Evolutionary conservation across 306 rosid species (phyloP), one percentile per base, ranked within the genome.

Genomic region (Rosa lucieae): DNA sequence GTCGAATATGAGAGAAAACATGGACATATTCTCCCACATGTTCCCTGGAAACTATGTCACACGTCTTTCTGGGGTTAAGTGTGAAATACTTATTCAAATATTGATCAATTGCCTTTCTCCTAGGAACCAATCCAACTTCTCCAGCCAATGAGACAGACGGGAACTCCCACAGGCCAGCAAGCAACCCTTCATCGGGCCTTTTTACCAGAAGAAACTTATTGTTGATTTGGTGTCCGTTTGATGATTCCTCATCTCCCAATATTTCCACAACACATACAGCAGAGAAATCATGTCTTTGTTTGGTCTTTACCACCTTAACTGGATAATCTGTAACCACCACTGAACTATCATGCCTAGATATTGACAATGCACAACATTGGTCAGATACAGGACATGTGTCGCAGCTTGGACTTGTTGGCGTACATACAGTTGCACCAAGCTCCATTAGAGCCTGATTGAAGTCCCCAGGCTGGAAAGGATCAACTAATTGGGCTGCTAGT

Each of bases 81-180:
- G 83, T 79, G 71, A 94, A 84, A 56, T 66, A 37, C 18, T 80
- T 68, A 56, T 85, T 82, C 85, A 94, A 78, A 86, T 87, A 88
- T 81, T 32, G 49, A 72, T 90, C 80, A 9, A 82, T 83, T 52
- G 85, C 89, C 82, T 85, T 79, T 81, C 87, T 88, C 88, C 97
- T 92, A 52, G 77, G 68, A 17, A 11, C 78, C 74, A 80, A 62
- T 63, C 73, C 78, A 42, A 86, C 84, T 79, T 92, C 97, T 82
- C 89, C 94, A 44, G 88, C 84, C 79, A 94, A 39, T 67, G 74
- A 79, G 80, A 85, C 90, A 72, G 98, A 94, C 0, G 98, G 98
- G 85, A 94, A 94, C 88, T 94, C 98, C 98, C 98, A 92, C 12
- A 90, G 94, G 78, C 97, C 97, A 42, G 98, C 98, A 77, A 94